phyloP scores from a whole-genome alignment of 257 asterid species.

The Solanum peruvianum region DNA sequence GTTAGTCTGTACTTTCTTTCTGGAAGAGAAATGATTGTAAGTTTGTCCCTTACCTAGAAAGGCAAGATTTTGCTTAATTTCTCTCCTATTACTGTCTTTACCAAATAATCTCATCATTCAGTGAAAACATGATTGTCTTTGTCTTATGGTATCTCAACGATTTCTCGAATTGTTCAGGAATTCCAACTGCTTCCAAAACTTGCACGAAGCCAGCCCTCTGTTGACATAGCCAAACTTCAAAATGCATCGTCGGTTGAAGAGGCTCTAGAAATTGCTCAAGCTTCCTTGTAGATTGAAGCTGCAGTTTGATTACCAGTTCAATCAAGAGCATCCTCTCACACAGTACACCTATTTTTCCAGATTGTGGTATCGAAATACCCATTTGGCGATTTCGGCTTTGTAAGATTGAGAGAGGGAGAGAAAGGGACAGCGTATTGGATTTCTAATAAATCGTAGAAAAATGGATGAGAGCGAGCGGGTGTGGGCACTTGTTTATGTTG shows the following conservation, averaged over 20 bases:
- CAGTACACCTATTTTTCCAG: neutral
- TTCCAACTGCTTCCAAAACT: conserved; percentile 82
- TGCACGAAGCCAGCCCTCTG: conserved; percentile 64
- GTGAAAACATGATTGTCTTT: neutral
- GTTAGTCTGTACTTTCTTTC: neutral
- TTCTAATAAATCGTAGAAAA: neutral
- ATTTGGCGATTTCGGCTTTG: neutral
- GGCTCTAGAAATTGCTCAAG: conserved; percentile 63
- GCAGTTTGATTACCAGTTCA: conserved; percentile 17
- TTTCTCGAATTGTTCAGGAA: conserved; percentile 28
- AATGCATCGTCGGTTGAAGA: conserved; percentile 82
- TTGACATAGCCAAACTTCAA: conserved; percentile 62
- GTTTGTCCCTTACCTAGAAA: neutral
- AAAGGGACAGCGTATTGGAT: neutral
- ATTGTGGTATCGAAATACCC: neutral
- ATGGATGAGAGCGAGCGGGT: neutral
- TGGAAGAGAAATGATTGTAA: neutral
- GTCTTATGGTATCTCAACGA: neutral
- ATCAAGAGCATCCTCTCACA: neutral
- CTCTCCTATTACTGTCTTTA: neutral
- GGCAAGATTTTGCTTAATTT: neutral
- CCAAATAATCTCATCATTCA: neutral
- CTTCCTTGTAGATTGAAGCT: conserved; percentile 33
- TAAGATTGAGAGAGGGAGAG: neutral
- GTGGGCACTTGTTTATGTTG: neutral